Evolutionary conservation across 352 stramenopile genomes (phyloP).

Genomic region (Phytophthora cajani): DNA sequence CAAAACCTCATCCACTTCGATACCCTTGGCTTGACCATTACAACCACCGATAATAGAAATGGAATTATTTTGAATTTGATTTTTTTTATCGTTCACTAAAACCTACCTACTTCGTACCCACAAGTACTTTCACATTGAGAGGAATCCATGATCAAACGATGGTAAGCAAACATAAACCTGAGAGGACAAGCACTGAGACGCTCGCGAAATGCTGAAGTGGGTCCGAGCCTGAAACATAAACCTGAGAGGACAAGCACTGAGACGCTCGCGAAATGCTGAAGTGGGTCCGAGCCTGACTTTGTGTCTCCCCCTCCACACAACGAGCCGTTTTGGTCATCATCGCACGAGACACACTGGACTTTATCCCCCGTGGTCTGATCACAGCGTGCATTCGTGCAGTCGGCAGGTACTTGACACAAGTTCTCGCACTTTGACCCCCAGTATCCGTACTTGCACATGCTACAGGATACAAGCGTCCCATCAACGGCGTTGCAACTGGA

Average conservation of each 20-base stretch:
- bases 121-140: too few relatives aligned
- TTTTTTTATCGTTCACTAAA: too few relatives aligned
- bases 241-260: background rate
- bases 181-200: background rate
- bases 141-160: too few relatives aligned
- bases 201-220: background rate
- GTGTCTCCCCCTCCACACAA: constrained; percentile 13
- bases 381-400: constrained; percentile 22
- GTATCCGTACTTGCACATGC: constrained; percentile 21
- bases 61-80: too few relatives aligned
- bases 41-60: too few relatives aligned
- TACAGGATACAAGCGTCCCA: constrained; percentile 20
- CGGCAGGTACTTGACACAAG: constrained; percentile 21
- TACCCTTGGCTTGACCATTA: too few relatives aligned
- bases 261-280: background rate
- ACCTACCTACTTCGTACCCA: too few relatives aligned
- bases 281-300: background rate
- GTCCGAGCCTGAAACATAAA: background rate
- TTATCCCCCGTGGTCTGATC: constrained; percentile 16
- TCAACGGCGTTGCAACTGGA: constrained; percentile 33
- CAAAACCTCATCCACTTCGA: too few relatives aligned
- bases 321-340: constrained; percentile 10
- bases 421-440: constrained; percentile 23
- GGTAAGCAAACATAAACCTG: too few relatives aligned
- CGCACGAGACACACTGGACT: constrained; percentile 20